Conservation (phyloP, 805 yeast genomes). For the Clavispora fructus region DNA sequence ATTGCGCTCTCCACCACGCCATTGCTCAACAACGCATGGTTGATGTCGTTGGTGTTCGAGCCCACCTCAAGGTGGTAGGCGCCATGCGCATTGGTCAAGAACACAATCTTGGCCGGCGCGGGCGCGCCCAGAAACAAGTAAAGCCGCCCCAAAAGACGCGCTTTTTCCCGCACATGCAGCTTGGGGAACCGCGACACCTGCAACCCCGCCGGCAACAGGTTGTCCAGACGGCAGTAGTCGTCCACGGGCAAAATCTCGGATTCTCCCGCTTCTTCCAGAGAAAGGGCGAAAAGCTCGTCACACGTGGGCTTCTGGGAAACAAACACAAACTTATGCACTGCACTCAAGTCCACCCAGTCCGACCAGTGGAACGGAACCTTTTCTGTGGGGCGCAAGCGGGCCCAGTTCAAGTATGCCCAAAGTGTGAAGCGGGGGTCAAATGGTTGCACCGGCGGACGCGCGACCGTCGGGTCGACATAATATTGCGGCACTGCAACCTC, state of each 20-base stretch:
- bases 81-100: constrained; percentile 20
- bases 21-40: constrained; percentile 19
- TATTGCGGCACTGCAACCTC: constrained; percentile 3
- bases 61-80: constrained; percentile 19
- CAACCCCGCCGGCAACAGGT: constrained; percentile 18
- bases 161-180: constrained; percentile 20
- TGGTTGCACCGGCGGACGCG: constrained; percentile 10
- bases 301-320: constrained; percentile 12
- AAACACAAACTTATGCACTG: constrained; percentile 9
- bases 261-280: constrained; percentile 6
- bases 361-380: constrained; percentile 17
- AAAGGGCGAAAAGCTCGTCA: constrained; percentile 16
- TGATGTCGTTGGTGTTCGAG: constrained; percentile 10
- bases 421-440: constrained; percentile 20
- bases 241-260: constrained; percentile 5
- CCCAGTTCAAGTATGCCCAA: constrained; percentile 13
- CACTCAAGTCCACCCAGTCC: constrained; percentile 14
- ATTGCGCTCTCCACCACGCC: constrained; percentile 15
- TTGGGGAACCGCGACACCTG: constrained; percentile 16
- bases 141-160: constrained; percentile 25
- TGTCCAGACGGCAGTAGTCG: constrained; percentile 18
- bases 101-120: constrained; percentile 25
- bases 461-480: background rate
- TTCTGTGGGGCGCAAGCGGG: constrained; percentile 3
- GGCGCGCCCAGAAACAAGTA: constrained; percentile 22